Percentiles rank a stretch among this genome's conserved stretches.
Conservation (phyloP, 306 rosid species). For the Mucuna pruriens region DNA sequence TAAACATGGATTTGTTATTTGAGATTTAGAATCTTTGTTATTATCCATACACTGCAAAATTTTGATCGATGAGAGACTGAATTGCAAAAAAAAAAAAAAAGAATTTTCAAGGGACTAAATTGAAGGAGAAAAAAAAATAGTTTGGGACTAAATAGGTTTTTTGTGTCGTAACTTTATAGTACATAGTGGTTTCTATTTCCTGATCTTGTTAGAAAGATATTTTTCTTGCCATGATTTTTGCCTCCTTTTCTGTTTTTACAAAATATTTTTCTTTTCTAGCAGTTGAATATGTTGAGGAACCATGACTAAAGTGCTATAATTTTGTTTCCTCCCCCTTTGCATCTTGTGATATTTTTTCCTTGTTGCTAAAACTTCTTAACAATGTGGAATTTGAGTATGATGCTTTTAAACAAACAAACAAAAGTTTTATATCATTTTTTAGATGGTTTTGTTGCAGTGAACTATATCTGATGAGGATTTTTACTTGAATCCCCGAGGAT, state of each 20-base stretch:
- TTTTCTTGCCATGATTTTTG: neutral
- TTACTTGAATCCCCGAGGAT: neutral
- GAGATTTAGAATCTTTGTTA: neutral
- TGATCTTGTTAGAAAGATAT: neutral
- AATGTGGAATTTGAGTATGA: neutral
- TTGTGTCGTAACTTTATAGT: neutral
- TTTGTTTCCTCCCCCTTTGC: neutral
- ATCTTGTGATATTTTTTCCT: neutral
- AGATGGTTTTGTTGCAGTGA: neutral
- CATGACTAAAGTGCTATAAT: neutral
- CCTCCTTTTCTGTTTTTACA: neutral
- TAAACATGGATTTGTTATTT: constrained; percentile 23
- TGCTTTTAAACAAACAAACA: neutral
- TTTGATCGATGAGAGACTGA: neutral
- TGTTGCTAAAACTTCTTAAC: neutral
- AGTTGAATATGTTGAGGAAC: neutral
- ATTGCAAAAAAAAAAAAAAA: neutral
- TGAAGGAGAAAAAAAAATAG: neutral
- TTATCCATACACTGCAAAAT: neutral
- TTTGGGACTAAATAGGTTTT: neutral
- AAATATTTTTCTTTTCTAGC: neutral
- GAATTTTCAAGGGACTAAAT: neutral
- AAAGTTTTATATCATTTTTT: neutral
- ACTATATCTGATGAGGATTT: neutral
- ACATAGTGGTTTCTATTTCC: neutral